A percentile compares a stretch with the other conserved stretches of the same genome.
Evolutionary conservation across 805 yeast genomes (phyloP).

Genomic region (Kazachstania taianensis): DNA sequence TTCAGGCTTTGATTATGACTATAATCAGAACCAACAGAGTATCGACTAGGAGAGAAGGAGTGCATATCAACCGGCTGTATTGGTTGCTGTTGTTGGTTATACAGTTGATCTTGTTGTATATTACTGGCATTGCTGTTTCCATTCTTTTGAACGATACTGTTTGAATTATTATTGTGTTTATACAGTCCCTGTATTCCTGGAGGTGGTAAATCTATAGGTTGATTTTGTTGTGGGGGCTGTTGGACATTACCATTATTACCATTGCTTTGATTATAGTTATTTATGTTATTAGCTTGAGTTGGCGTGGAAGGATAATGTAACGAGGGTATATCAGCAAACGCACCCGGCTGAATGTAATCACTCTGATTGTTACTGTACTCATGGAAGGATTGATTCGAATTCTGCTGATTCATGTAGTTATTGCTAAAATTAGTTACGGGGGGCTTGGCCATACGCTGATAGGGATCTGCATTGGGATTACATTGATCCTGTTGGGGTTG

Average conservation of each 20-base stretch:
- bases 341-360: slow-evolving; percentile 1
- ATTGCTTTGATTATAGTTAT: no score
- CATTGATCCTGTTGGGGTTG: slow-evolving; percentile 6
- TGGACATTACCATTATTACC: no score
- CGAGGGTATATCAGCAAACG: slow-evolving; percentile 21
- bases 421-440: slow-evolving; percentile 30
- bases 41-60: slow-evolving; percentile 5
- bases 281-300: background rate
- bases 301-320: slow-evolving; percentile 27
- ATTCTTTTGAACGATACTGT: slow-evolving; percentile 14
- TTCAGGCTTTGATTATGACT: slow-evolving; percentile 5
- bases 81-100: no score
- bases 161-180: slow-evolving; percentile 24
- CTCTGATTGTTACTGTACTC: slow-evolving; percentile 14
- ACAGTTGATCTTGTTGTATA: slow-evolving; percentile 7
- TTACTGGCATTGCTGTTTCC: slow-evolving; percentile 2
- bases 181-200: slow-evolving; percentile 19
- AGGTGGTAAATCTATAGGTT: slow-evolving; percentile 18
- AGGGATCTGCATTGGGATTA: slow-evolving; percentile 6
- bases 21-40: slow-evolving; percentile 18
- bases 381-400: slow-evolving; percentile 32
- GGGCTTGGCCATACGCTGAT: slow-evolving; percentile 23
- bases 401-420: slow-evolving; percentile 30
- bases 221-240: slow-evolving; percentile 7
- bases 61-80: no score